Evolutionary conservation across 2,329 filamentous ascomycete species (phyloP).

Genomic region (Colletotrichum sp.): DNA sequence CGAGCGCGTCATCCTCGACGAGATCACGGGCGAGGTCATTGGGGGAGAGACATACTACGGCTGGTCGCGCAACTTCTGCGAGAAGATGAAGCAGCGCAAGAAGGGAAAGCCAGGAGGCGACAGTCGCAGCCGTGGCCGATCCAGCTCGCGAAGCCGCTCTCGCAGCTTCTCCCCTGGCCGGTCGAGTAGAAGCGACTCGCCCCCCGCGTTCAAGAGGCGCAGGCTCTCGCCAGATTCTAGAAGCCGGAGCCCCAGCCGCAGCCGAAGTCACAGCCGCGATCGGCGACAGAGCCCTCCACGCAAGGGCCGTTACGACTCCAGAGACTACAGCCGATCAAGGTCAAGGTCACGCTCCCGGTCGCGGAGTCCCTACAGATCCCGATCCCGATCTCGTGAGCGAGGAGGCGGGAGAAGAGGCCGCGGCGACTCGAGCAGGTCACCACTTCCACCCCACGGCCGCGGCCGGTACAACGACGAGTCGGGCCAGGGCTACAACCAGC

Average conservation of each 20-base stretch:
- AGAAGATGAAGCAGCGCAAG: conserved; percentile 74
- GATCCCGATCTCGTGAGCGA: conserved; percentile 23
- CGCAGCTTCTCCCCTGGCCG: conserved; percentile 27
- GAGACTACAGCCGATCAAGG: conserved; percentile 29
- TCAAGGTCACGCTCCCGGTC: conserved; percentile 21
- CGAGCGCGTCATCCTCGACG: conserved; percentile 69
- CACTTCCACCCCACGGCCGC: conserved; percentile 4
- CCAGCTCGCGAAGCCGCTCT: conserved; percentile 34
- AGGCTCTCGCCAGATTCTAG: conserved; percentile 39
- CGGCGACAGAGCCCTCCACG: conserved; percentile 21
- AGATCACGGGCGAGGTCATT: conserved; percentile 68
- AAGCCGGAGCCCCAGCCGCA: conserved; percentile 32
- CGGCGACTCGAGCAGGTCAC: neutral
- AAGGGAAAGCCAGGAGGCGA: conserved; percentile 29
- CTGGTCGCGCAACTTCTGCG: conserved; percentile 82
- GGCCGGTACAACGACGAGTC: conserved; percentile 6
- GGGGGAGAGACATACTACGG: conserved; percentile 83
- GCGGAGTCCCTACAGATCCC: conserved; percentile 11
- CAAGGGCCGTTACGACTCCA: conserved; percentile 22
- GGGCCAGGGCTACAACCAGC: neutral
- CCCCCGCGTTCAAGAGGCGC: conserved; percentile 43
- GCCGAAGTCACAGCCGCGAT: conserved; percentile 35
- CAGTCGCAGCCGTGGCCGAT: conserved; percentile 34
- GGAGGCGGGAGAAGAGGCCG: conserved; percentile 15
- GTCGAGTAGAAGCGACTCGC: conserved; percentile 37